These are phyloP conservation scores for Cercospora sp. DNA, from an alignment of 2,329 filamentous ascomycete genomes.

Conservation along the genomic window DNA sequence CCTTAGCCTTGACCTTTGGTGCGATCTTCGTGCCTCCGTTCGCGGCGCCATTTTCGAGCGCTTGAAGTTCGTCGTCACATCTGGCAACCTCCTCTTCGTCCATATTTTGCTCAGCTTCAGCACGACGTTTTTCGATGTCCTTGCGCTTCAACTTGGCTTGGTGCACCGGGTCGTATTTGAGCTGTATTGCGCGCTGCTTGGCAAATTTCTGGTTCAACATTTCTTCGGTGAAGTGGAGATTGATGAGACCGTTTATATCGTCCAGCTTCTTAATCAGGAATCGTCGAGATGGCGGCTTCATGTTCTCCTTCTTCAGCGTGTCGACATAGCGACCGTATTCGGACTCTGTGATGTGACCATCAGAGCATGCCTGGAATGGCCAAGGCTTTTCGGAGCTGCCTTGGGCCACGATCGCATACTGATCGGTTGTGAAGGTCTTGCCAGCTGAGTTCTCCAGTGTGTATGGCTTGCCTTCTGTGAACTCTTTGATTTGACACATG, in stretches of 20 bases:
- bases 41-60: conserved; percentile 67
- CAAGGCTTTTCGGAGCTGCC: conserved; percentile 82
- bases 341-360: conserved; percentile 72
- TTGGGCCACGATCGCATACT: conserved; percentile 78
- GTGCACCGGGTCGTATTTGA: conserved; percentile 51
- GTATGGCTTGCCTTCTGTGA: conserved; percentile 78
- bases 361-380: conserved; percentile 88
- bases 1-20: conserved; percentile 37
- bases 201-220: conserved; percentile 79
- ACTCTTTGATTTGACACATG: conserved; percentile 83
- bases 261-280: conserved; percentile 70
- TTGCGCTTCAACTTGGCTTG: conserved; percentile 68
- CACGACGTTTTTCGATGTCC: conserved; percentile 63
- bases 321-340: conserved; percentile 82
- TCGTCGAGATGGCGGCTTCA: conserved; percentile 71
- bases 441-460: conserved; percentile 73
- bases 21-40: conserved; percentile 56
- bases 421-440: conserved; percentile 77
- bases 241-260: conserved; percentile 77
- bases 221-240: conserved; percentile 76
- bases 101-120: conserved; percentile 64
- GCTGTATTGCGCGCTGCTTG: conserved; percentile 66
- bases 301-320: conserved; percentile 69
- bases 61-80: conserved; percentile 52
- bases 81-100: conserved; percentile 59